Evolutionary conservation across 2,329 filamentous ascomycete genomes (phyloP), one percentile per base, ranked within the genome.

Genomic region (Phoma sp.): DNA sequence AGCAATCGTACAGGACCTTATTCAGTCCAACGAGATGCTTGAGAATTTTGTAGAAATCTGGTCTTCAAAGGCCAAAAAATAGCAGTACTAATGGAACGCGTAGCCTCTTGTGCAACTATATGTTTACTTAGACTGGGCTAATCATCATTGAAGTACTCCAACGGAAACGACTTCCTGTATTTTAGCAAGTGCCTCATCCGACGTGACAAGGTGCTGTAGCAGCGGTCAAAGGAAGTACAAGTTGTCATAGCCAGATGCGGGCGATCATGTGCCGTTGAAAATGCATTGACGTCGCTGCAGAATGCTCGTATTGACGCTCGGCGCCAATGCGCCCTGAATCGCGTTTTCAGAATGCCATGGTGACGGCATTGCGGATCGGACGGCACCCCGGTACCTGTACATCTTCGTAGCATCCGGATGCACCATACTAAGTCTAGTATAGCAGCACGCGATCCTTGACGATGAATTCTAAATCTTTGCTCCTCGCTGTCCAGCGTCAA

Each of bases 251-350:
- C 22, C n/a, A 14, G 39, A 40, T 33, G 14, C 23, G 27, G 39
- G 14, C 4, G 14, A 11, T 42, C 24, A n/a, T 30, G 18, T 4
- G 14, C 22, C 30, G 35, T 25, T 38, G 24, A 27, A 10, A 29
- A 48, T 45, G 51, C 40, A 27, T 37, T 54, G 51, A 54, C 51
- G 51, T 54, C 44, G 44, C 9, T 48, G 40, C 25, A 44, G 51
- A 39, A 39, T 35, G 35, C 37, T 48, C 51, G 44, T 48, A 39
- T 44, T 11, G 30, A 40, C 35, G 40, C 52, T 55, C 46, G 52
- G 52, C 52, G 52, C 52, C 52, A 55, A 49, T 30, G 46, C 38
- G 11, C 11, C 23, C 52, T 49, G 40, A 45, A 55, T 45, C 36
- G 40, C 35, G 23, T 36, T 41, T 42, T 11, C 10, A 41, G 35